phyloP scores from a whole-genome alignment of 257 asterid genomes.

The Plantago elongata region DNA sequence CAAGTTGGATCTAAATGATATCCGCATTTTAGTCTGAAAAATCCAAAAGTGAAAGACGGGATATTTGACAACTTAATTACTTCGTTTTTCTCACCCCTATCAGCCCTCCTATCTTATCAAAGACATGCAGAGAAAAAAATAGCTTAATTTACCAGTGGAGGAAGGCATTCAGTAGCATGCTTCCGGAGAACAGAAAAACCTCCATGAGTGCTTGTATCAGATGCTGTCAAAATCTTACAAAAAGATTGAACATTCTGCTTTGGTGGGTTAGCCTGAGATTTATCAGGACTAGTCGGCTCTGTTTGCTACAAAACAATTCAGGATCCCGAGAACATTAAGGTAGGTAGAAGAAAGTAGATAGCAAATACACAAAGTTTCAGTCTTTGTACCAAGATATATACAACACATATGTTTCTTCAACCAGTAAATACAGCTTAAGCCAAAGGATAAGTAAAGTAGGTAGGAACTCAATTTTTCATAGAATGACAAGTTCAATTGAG shows the following conservation, averaged over 20 bases:
- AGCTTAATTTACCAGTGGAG: slow-evolving; percentile 32
- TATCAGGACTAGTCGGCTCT: slow-evolving; percentile 33
- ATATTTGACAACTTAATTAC: neutral
- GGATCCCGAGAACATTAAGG: neutral
- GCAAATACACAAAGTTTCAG: neutral
- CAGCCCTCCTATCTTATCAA: neutral
- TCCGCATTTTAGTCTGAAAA: neutral
- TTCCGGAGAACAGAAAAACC: slow-evolving; percentile 51
- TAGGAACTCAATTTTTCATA: neutral
- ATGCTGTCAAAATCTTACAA: slow-evolving; percentile 49
- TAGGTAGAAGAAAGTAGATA: neutral
- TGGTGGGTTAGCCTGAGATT: slow-evolving; percentile 17
- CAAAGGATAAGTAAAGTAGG: neutral
- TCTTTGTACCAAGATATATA: neutral
- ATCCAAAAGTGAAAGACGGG: neutral
- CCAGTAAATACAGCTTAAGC: too few species aligned
- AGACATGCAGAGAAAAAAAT: neutral
- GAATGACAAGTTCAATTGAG: neutral
- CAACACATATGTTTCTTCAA: neutral
- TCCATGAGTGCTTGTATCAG: slow-evolving; percentile 57
- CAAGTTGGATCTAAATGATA: too few species aligned
- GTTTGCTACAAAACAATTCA: slow-evolving; percentile 27
- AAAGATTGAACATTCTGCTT: slow-evolving; percentile 35
- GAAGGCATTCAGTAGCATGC: slow-evolving; percentile 50
- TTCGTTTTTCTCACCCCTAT: too few species aligned